These are phyloP conservation scores for Chalciporus pseudorubinellus DNA, from an alignment of 768 basidiomycete genomes.

Conservation along the genomic window DNA sequence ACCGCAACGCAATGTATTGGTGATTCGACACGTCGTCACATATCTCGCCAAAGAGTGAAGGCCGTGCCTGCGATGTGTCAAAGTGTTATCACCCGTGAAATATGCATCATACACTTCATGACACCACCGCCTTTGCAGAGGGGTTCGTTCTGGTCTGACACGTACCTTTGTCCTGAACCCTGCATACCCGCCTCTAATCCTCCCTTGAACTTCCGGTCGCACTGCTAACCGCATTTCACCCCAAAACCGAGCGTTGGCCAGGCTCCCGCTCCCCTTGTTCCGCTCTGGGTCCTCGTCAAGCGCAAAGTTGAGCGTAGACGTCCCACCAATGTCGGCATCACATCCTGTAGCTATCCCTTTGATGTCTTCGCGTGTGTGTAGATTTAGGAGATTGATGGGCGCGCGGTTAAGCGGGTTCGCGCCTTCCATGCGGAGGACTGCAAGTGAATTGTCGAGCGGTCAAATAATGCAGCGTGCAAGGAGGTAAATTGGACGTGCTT, in stretches of 20 bases:
- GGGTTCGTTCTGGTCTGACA: not conserved
- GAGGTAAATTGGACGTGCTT: conserved; percentile 32
- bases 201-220: conserved; percentile 60
- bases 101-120: too few species aligned
- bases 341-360: conserved; percentile 73
- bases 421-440: conserved; percentile 77
- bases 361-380: conserved; percentile 60
- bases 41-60: conserved; percentile 85
- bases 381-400: conserved; percentile 64
- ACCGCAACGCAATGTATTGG: conserved; percentile 74
- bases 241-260: conserved; percentile 69
- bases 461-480: conserved; percentile 5
- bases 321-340: conserved; percentile 87
- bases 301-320: conserved; percentile 74
- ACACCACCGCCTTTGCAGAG: too few species aligned
- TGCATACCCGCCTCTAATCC: conserved; percentile 83
- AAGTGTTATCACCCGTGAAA: too few species aligned
- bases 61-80: conserved; percentile 50
- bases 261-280: conserved; percentile 44
- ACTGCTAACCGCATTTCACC: conserved; percentile 76
- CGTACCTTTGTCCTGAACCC: conserved; percentile 84
- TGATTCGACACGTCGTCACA: conserved; percentile 83
- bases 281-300: conserved; percentile 53
- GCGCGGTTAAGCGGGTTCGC: conserved; percentile 58
- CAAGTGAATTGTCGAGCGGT: conserved; percentile 8